These are phyloP conservation scores for Fusarium nygamai DNA, from an alignment of 2,329 filamentous ascomycete genomes.

Conservation along the genomic window DNA sequence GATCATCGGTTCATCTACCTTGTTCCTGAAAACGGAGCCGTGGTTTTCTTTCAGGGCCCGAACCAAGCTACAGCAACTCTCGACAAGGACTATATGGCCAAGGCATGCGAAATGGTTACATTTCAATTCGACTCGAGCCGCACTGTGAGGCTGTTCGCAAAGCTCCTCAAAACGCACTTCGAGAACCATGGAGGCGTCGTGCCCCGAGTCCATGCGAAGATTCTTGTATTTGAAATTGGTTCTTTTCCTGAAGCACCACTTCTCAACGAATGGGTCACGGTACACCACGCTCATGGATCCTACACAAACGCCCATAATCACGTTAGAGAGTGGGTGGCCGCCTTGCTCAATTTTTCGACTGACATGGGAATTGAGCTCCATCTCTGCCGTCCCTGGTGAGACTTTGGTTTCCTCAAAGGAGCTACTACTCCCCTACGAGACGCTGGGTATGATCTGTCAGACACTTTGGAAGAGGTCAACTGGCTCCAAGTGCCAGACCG, in stretches of 20 bases:
- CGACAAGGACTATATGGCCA: not conserved
- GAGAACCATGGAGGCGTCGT: not conserved
- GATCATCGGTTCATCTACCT: not conserved
- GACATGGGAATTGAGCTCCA: not conserved
- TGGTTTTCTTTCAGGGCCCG: not conserved
- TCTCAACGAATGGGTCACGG: not conserved
- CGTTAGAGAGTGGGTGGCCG: not conserved
- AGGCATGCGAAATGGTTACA: not conserved
- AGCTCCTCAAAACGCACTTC: not conserved
- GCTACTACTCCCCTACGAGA: not conserved
- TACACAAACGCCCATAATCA: not conserved
- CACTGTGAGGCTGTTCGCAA: not conserved
- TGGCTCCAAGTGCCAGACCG: not conserved
- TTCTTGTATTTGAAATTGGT: not conserved
- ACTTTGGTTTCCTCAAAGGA: not conserved
- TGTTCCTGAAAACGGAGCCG: not conserved
- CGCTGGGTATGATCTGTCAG: not conserved
- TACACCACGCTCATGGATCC: not conserved
- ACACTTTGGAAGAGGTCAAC: not conserved
- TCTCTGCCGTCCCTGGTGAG: not conserved
- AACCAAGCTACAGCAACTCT: not conserved
- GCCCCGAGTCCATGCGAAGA: not conserved
- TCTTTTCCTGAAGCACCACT: not conserved
- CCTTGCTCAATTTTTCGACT: not conserved
- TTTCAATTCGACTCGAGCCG: not conserved